Percentiles rank a stretch among this genome's conserved stretches.
phyloP scores from a whole-genome alignment of 2,329 filamentous ascomycete species.

The Penicillium italicum region DNA sequence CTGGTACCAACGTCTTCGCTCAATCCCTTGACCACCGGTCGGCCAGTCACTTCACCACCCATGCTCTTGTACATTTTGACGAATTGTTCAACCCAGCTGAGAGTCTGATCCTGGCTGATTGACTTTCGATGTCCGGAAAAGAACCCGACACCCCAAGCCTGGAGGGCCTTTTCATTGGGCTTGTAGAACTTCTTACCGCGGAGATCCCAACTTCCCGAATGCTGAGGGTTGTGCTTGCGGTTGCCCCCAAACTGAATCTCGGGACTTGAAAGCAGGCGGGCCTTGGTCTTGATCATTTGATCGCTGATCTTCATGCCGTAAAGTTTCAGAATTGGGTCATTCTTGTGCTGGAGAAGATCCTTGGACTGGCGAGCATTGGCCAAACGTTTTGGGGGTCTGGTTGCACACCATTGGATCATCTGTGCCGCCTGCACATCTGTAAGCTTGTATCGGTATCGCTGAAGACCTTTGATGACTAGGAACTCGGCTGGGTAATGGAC shows the following conservation, averaged over 20 bases:
- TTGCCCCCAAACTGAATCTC: slow-evolving; percentile 63
- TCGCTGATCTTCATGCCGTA: slow-evolving; percentile 70
- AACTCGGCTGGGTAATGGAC: slow-evolving; percentile 55
- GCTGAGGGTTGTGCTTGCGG: slow-evolving; percentile 57
- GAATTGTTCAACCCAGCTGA: slow-evolving; percentile 60
- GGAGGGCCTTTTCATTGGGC: slow-evolving; percentile 60
- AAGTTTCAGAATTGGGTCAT: slow-evolving; percentile 65
- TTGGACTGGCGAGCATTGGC: slow-evolving; percentile 66
- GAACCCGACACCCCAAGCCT: slow-evolving; percentile 71
- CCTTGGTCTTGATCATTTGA: slow-evolving; percentile 64
- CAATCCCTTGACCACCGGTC: slow-evolving; percentile 46
- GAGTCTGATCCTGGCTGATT: slow-evolving; percentile 43
- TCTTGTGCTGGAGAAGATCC: slow-evolving; percentile 60
- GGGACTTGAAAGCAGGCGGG: slow-evolving; percentile 67
- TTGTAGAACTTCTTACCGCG: slow-evolving; percentile 73
- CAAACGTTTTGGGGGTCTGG: slow-evolving; percentile 66
- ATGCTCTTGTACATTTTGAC: slow-evolving; percentile 58
- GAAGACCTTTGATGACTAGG: slow-evolving; percentile 51
- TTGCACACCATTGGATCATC: slow-evolving; percentile 95
- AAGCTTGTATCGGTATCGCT: slow-evolving; percentile 58
- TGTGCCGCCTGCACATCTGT: slow-evolving; percentile 63
- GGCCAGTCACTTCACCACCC: slow-evolving; percentile 53
- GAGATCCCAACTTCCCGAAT: slow-evolving; percentile 79
- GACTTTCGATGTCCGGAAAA: slow-evolving; percentile 56
- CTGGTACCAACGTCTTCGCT: slow-evolving; percentile 50